Conservation (phyloP, 805 yeast genomes). For the Hanseniaspora guilliermondii region DNA sequence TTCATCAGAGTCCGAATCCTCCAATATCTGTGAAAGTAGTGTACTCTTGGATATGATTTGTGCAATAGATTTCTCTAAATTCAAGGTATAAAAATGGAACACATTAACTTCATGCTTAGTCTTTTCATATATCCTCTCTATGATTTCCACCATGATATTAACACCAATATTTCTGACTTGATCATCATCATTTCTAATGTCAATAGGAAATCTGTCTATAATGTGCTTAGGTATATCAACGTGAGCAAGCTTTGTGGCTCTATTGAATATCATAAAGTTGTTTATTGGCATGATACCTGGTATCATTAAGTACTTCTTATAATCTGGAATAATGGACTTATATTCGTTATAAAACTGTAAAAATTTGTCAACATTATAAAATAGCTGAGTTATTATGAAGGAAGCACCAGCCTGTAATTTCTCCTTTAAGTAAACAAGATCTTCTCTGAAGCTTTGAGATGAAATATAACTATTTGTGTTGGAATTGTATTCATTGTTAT, state of each 20-base stretch:
- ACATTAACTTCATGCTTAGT: conserved; percentile 57
- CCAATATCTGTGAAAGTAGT: conserved; percentile 38
- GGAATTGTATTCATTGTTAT: conserved; percentile 37
- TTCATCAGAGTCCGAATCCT: conserved; percentile 19
- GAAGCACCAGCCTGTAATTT: conserved; percentile 92
- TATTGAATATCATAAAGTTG: conserved; percentile 64
- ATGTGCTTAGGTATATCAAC: conserved; percentile 62
- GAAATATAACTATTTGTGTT: neutral
- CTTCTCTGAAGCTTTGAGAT: conserved; percentile 53
- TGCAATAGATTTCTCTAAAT: conserved; percentile 85
- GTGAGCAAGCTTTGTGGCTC: conserved; percentile 82
- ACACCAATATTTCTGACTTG: conserved; percentile 73
- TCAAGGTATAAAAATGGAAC: conserved; percentile 84
- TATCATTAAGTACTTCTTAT: conserved; percentile 32
- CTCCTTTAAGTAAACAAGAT: conserved; percentile 67
- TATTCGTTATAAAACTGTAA: conserved; percentile 47
- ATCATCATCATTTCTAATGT: conserved; percentile 58
- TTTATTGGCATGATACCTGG: conserved; percentile 92
- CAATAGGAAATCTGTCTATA: conserved; percentile 40
- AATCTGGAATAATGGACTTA: conserved; percentile 35
- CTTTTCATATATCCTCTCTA: conserved; percentile 41
- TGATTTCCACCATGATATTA: conserved; percentile 51
- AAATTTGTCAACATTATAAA: conserved; percentile 75
- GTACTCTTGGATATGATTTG: conserved; percentile 58
- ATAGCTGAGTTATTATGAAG: conserved; percentile 80